Conservation (phyloP, 2,329 filamentous ascomycete species). For the Talaromyces piceae region DNA sequence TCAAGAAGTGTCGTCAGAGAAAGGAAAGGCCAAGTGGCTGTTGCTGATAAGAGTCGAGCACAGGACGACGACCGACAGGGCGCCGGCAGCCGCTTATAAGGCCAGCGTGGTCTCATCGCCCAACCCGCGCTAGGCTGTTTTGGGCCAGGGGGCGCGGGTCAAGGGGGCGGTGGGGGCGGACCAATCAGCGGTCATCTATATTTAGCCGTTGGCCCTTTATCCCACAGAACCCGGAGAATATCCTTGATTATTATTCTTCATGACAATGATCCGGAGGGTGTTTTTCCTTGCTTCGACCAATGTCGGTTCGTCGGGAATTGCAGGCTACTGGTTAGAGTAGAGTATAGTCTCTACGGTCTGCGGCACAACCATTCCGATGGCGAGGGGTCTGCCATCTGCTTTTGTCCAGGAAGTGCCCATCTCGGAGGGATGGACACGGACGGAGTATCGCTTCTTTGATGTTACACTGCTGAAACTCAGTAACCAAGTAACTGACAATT, state of each 20-base stretch:
- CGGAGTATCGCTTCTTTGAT: too few relatives aligned
- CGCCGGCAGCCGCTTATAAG: slow-evolving; percentile 25
- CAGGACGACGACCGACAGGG: slow-evolving; percentile 9
- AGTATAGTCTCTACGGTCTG: too few relatives aligned
- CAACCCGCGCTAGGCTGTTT: not conserved
- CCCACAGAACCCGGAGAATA: not conserved
- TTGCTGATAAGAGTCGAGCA: slow-evolving; percentile 13
- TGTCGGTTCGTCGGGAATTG: too few relatives aligned
- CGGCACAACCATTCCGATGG: too few relatives aligned
- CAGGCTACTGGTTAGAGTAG: too few relatives aligned
- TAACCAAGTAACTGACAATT: too few relatives aligned
- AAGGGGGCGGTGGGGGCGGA: not conserved
- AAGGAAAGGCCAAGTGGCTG: slow-evolving; percentile 29
- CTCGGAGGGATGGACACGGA: too few relatives aligned
- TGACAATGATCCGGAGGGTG: too few relatives aligned
- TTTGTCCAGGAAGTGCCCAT: too few relatives aligned
- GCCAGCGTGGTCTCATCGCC: slow-evolving; percentile 33
- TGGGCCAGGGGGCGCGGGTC: not conserved
- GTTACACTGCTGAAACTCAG: too few relatives aligned
- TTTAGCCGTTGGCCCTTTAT: not conserved
- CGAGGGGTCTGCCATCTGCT: too few relatives aligned
- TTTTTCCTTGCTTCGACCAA: too few relatives aligned
- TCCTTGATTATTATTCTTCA: not conserved
- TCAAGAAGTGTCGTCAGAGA: not conserved
- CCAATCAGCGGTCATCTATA: not conserved